These are phyloP conservation scores for Cytospora schulzeri DNA, from an alignment of 2,329 filamentous ascomycete species.

Conservation along the genomic window DNA sequence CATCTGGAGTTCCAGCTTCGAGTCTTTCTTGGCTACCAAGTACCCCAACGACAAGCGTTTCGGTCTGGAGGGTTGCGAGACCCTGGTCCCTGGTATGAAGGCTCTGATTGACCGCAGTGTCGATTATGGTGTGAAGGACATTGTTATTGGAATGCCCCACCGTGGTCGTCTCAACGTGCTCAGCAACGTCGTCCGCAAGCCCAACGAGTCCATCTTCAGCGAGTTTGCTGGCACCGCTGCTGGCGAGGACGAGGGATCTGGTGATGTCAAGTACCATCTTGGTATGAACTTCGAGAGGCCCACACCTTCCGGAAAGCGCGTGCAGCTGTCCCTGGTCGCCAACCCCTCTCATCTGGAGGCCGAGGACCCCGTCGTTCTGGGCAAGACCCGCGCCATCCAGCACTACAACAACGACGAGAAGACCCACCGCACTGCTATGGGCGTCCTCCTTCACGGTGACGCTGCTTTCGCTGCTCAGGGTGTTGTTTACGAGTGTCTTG, in stretches of 20 bases:
- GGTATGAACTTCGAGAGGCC: slow-evolving; percentile 99
- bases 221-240: slow-evolving; percentile 90
- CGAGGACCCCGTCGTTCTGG: slow-evolving; percentile 95
- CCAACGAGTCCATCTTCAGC: slow-evolving; percentile 99
- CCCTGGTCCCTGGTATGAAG: slow-evolving; percentile 98
- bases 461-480: slow-evolving; percentile 96
- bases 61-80: slow-evolving; percentile 95
- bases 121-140: slow-evolving; percentile 98
- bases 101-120: slow-evolving; percentile 97
- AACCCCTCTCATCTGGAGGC: slow-evolving; percentile 98
- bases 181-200: slow-evolving; percentile 97
- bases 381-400: slow-evolving; percentile 96
- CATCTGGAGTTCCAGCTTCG: slow-evolving; percentile 98
- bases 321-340: slow-evolving; percentile 97
- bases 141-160: slow-evolving; percentile 99
- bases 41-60: slow-evolving; percentile 99
- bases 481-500: slow-evolving; percentile 97
- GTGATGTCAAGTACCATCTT: slow-evolving; percentile 98
- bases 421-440: slow-evolving; percentile 87
- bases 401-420: slow-evolving; percentile 98
- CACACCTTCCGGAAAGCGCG: slow-evolving; percentile 96
- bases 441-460: slow-evolving; percentile 93
- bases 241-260: slow-evolving; percentile 91
- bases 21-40: slow-evolving; percentile 92
- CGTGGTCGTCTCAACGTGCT: slow-evolving; percentile 97